phyloP scores from a whole-genome alignment of 108 stramenopile genomes.

The Ochromonas danica region DNA sequence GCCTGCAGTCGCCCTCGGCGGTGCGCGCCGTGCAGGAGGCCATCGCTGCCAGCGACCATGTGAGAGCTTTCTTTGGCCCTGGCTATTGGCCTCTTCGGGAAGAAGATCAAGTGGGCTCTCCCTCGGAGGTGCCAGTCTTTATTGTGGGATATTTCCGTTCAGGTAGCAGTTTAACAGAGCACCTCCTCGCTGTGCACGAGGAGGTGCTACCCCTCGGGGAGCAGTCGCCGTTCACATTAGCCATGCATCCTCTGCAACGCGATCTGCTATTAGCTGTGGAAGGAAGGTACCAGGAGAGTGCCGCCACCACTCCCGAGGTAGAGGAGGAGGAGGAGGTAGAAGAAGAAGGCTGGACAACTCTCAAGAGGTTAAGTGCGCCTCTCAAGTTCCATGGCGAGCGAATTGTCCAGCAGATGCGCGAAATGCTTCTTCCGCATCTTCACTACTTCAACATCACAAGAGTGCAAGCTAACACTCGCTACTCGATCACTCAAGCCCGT shows the following conservation, averaged over 20 bases:
- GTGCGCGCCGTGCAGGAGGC: too few species aligned
- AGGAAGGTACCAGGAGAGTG: neutral
- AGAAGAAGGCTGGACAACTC: too few species aligned
- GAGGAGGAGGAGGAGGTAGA: neutral
- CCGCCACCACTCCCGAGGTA: neutral
- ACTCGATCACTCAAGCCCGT: too few species aligned
- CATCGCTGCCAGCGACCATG: too few species aligned
- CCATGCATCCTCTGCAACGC: neutral
- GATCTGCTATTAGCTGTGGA: neutral
- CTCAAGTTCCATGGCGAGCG: neutral
- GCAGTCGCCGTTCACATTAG: neutral
- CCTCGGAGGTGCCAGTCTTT: neutral
- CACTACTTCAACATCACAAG: too few species aligned
- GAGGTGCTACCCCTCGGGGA: neutral
- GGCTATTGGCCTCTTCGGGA: neutral
- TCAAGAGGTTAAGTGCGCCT: neutral
- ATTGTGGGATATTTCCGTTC: constrained; percentile 20
- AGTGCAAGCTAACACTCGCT: too few species aligned
- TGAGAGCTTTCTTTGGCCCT: neutral
- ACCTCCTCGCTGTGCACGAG: neutral
- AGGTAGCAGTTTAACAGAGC: neutral
- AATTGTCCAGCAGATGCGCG: neutral
- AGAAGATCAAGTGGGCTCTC: neutral
- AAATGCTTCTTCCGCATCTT: too few species aligned
- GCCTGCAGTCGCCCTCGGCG: neutral